Base-by-base conservation (phyloP, 306 rosid species). In the Begonia peltatifolia region DNA sequence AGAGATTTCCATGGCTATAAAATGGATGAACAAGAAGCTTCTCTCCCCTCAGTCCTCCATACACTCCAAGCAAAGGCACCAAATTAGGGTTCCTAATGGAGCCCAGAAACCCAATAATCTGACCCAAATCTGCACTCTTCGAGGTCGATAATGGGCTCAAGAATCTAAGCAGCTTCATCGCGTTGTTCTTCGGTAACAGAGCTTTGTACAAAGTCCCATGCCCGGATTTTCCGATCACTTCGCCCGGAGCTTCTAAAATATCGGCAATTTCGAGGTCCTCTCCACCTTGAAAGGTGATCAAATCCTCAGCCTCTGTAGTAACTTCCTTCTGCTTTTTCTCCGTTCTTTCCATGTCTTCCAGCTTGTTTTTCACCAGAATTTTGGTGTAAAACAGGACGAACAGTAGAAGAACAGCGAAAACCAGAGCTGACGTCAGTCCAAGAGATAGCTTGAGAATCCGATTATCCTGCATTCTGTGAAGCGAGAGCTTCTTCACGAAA, bases 1-100 rank as follows among this genome's bases (percentile, higher is more conserved):
- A 68, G 56, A 92, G 61, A 81, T 68, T 86, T 58, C 96, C 94
- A 58, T 56, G 64, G 63, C 76, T 54, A 50, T 79, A 77, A 60
- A 83, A 92, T 6, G 96, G 94, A 68, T 86, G 81, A 75, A 92
- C 82, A 64, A 92, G 76, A 71, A 92, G 96, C 84, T 75, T 86
- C 81, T 92, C 99, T 15, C 96, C 94, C 55, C 96, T 81, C 43
- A 85, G 79, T 15, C 99, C 99, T 2, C 83, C 77, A 65, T 92
- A 92, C 54, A 83, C 81, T 18, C 99, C 99, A 60, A 86, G 67
- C 72, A 86, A 89, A 65, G 95, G 92, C 42, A 77, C 86, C 92
- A 90, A 83, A 66, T 61, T 86, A 48, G 77, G 83, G 46, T 86
- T 93, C 70, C 86, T 90, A 11, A 77, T 42, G 57, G 74, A 55